Evolutionary conservation across 768 basidiomycete genomes (phyloP).

Genomic region (Termitomyces sp.): DNA sequence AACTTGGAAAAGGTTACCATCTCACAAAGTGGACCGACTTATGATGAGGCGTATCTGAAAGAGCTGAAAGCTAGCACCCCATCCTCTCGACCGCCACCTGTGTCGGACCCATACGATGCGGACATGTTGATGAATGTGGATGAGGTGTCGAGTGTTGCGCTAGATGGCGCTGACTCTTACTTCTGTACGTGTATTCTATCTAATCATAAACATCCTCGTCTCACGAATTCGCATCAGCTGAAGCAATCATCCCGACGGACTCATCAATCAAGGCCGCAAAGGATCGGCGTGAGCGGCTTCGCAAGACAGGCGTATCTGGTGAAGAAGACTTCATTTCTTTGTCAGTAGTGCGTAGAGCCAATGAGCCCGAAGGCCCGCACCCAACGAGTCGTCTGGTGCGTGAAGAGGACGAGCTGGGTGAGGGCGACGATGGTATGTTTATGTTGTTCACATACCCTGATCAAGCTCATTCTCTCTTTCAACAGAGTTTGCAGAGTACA

Average conservation of each 20-base stretch:
- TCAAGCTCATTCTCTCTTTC: neutral
- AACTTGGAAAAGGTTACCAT: conserved; percentile 53
- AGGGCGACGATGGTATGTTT: conserved; percentile 76
- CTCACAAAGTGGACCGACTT: conserved; percentile 53
- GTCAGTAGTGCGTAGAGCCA: conserved; percentile 52
- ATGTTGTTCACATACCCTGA: neutral
- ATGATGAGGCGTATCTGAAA: conserved; percentile 67
- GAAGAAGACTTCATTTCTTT: conserved; percentile 77
- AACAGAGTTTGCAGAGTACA: conserved; percentile 83
- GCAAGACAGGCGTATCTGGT: conserved; percentile 36
- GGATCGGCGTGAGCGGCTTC: conserved; percentile 67
- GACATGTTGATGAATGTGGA: conserved; percentile 47
- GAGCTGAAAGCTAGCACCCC: conserved; percentile 78
- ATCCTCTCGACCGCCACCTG: conserved; percentile 39
- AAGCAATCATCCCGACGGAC: conserved; percentile 58
- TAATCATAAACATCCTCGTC: neutral
- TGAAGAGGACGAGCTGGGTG: conserved; percentile 85
- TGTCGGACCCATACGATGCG: conserved; percentile 39
- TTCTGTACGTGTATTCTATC: conserved; percentile 21
- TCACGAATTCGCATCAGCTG: conserved; percentile 15
- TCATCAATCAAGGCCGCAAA: conserved; percentile 69
- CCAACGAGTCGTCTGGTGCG: conserved; percentile 77
- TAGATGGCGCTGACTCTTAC: conserved; percentile 21
- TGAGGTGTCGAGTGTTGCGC: conserved; percentile 27
- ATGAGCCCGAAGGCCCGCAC: conserved; percentile 65